phyloP scores from a whole-genome alignment of 805 yeast species.

The Ogataea trehalophila region DNA sequence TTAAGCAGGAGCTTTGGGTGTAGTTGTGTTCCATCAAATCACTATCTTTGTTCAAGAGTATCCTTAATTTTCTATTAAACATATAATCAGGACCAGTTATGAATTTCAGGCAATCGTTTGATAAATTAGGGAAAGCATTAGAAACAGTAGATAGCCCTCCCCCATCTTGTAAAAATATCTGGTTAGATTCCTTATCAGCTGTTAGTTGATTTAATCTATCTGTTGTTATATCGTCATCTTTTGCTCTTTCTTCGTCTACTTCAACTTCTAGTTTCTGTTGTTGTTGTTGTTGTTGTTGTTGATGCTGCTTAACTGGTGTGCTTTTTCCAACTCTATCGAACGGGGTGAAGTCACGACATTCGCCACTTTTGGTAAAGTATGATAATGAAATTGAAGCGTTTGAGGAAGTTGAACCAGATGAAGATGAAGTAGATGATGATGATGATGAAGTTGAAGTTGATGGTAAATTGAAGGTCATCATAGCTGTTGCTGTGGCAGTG shows the following conservation, averaged over 20 bases:
- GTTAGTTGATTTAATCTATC: no score
- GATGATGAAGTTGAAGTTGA: conserved; percentile 6
- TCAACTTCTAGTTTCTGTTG: no score
- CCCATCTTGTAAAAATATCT: not conserved
- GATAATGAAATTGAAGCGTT: conserved; percentile 14
- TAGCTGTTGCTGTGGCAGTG: not conserved
- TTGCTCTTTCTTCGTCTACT: no score
- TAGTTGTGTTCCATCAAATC: not conserved
- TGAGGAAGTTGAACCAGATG: conserved; percentile 11
- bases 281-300: no score
- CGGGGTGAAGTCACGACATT: not conserved
- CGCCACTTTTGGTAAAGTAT: conserved; percentile 12
- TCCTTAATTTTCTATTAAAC: conserved; percentile 13
- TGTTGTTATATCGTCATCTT: no score
- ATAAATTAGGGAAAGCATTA: not conserved
- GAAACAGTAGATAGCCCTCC: not conserved
- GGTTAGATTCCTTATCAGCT: conserved; percentile 1
- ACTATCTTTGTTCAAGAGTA: conserved; percentile 4
- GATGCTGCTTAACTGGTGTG: no score
- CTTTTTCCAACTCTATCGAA: no score
- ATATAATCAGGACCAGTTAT: conserved; percentile 14
- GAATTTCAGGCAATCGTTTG: conserved; percentile 7
- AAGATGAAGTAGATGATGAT: conserved; percentile 12
- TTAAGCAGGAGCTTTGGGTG: no score
- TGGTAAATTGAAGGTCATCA: conserved; percentile 5